A percentile compares a stretch with the other conserved stretches of the same genome.
Conservation (phyloP, 768 basidiomycete species). For the Pisolithus tinctorius region DNA sequence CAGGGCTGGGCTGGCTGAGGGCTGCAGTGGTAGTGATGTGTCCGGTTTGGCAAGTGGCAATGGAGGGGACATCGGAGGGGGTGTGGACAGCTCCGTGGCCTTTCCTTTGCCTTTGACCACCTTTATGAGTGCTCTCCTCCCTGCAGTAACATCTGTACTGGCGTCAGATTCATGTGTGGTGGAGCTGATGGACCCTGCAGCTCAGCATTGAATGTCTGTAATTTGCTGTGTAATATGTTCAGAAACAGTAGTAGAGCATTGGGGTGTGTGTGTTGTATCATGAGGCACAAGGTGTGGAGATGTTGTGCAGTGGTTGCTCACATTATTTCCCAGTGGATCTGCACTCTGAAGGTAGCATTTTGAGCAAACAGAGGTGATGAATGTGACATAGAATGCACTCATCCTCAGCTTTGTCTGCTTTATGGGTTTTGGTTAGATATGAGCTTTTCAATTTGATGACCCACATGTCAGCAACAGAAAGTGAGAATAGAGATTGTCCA, state of each 20-base stretch:
- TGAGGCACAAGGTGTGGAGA: constrained; percentile 63
- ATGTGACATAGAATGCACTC: constrained; percentile 52
- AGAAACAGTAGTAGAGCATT: constrained; percentile 74
- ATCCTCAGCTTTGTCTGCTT: constrained; percentile 89
- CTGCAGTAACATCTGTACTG: constrained; percentile 20
- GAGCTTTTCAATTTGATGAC: constrained; percentile 63
- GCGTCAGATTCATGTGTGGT: constrained; percentile 16
- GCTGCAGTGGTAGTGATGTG: constrained; percentile 25
- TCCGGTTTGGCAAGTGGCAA: constrained; percentile 42
- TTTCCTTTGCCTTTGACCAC: constrained; percentile 84
- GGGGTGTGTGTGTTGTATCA: constrained; percentile 39
- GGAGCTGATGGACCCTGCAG: constrained; percentile 28
- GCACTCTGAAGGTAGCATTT: constrained; percentile 46
- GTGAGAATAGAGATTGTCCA: background rate
- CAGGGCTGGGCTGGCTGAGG: constrained; percentile 40
- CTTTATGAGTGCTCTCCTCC: constrained; percentile 38
- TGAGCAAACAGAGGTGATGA: constrained; percentile 1
- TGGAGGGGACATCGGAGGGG: constrained; percentile 58
- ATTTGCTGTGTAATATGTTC: constrained; percentile 83
- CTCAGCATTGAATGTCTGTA: constrained; percentile 65
- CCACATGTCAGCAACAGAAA: constrained; percentile 18
- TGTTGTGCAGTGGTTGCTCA: constrained; percentile 71
- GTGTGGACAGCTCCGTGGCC: constrained; percentile 47
- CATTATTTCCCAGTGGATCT: constrained; percentile 68
- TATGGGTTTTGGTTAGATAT: constrained; percentile 71